Base-by-base conservation (phyloP, 441 rosid species). In the Macaranga tanarius region DNA sequence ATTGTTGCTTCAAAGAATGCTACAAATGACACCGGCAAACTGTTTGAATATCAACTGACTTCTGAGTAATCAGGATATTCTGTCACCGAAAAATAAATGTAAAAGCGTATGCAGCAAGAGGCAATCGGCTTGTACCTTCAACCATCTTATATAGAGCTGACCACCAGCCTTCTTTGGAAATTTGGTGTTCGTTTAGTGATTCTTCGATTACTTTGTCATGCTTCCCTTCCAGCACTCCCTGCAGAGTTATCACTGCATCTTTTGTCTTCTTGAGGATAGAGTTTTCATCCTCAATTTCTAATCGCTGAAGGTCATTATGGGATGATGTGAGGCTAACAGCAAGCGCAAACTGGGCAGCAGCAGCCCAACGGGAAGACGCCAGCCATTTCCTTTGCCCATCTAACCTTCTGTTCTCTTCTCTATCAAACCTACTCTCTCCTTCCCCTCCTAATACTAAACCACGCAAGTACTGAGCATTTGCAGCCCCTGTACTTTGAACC, bases 301-400 rank as follows among this genome's bases (percentile, higher is more conserved):
- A 79, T 47, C 84, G 85, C 73, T 85, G 92, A 56, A 95, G 99
- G 84, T 93, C 97, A 67, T 89, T 92, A 28, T 88, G 94, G 0
- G 97, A 92, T 72, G 98, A 89, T 64, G 90, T 90, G 72, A 95
- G 97, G 90, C 96, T 92, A 69, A 85, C 92, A 34, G 92, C 89
- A 31, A 92, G 85, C 28, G 99, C 99, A 77, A 84, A 90, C 80
- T 87, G 95, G 50, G 97, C 97, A 52, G 97, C 97, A 19, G 96
- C 97, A 66, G 97, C 94, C 99, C 97, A 95, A 15, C 93, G 95
- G 59, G 99, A 90, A 77, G 98, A 92, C 56, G 97, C 98, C 65
- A 83, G 76, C 97, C 96, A 86, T 86, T 77, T 89, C 79, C 89
- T 90, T 73, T 79, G 87, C 64, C 87, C 89, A 71, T 89, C 96